A percentile compares a stretch with the other conserved stretches of the same genome.
These are phyloP conservation scores for Pochonia chlamydosporia DNA, from an alignment of 2,329 filamentous ascomycete genomes.

Conservation along the genomic window DNA sequence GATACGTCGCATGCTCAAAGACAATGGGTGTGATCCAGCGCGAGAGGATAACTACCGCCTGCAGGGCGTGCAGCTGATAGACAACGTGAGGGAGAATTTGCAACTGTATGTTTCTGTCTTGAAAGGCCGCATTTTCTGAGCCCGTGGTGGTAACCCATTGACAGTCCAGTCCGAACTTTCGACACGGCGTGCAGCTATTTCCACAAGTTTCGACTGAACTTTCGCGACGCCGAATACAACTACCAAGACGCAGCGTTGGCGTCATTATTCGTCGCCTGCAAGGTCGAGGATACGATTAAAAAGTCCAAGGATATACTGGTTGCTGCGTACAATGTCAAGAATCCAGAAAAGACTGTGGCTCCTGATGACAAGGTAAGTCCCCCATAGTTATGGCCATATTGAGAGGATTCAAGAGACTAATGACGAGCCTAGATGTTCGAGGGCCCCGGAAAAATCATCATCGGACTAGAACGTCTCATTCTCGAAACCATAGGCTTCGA, in stretches of 20 bases:
- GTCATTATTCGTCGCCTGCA: slow-evolving; percentile 87
- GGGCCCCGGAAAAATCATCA: slow-evolving; percentile 68
- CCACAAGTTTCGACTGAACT: slow-evolving; percentile 84
- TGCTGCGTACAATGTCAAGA: slow-evolving; percentile 81
- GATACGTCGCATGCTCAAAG: slow-evolving; percentile 66
- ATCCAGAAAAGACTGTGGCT: slow-evolving; percentile 58
- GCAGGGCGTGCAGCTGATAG: slow-evolving; percentile 84
- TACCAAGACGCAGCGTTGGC: slow-evolving; percentile 83
- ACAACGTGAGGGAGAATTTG: slow-evolving; percentile 72
- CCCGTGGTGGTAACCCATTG: slow-evolving; percentile 8
- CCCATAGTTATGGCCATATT: no score
- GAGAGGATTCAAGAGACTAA: neutral
- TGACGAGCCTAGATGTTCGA: slow-evolving; percentile 63
- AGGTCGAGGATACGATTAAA: slow-evolving; percentile 96
- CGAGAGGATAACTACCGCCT: slow-evolving; percentile 76
- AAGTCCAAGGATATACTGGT: slow-evolving; percentile 92
- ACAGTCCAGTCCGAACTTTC: slow-evolving; percentile 81
- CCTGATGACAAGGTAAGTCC: slow-evolving; percentile 72
- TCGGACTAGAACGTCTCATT: slow-evolving; percentile 86
- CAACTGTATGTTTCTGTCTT: slow-evolving; percentile 56
- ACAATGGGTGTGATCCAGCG: slow-evolving; percentile 65
- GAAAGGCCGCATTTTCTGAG: no score
- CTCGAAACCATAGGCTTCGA: slow-evolving; percentile 92
- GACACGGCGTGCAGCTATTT: slow-evolving; percentile 90
- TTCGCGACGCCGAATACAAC: slow-evolving; percentile 81